These are phyloP conservation scores for Pseudogymnoascus sp. DNA, from an alignment of 2,329 filamentous ascomycete species.

Conservation along the genomic window DNA sequence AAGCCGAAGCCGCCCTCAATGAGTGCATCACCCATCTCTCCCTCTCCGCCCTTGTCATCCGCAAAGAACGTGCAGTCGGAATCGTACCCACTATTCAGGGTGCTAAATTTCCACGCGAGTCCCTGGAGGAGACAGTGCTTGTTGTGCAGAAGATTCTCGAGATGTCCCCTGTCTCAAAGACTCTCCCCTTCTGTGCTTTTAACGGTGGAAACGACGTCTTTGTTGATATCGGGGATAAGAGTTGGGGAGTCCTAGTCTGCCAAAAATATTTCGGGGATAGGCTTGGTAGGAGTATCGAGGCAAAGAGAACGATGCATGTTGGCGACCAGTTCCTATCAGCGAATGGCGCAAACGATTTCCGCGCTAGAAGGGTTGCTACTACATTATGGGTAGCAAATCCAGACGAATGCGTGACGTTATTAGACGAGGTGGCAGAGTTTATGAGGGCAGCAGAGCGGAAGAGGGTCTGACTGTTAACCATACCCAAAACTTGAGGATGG, in stretches of 20 bases:
- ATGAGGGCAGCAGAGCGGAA: conserved; percentile 13
- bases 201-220: conserved; percentile 98
- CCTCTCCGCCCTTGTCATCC: conserved; percentile 69
- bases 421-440: conserved; percentile 69
- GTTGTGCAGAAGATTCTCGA: conserved; percentile 91
- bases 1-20: conserved; percentile 74
- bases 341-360: conserved; percentile 86
- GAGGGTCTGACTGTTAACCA: background rate
- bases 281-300: conserved; percentile 43
- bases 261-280: conserved; percentile 71
- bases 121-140: conserved; percentile 89
- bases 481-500: background rate
- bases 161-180: conserved; percentile 57
- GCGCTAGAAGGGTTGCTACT: conserved; percentile 81
- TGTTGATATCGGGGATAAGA: conserved; percentile 97
- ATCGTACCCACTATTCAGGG: conserved; percentile 58
- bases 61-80: conserved; percentile 82
- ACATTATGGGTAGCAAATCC: conserved; percentile 97
- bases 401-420: conserved; percentile 75
- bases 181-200: conserved; percentile 90
- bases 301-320: conserved; percentile 79
- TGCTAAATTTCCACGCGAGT: conserved; percentile 71
- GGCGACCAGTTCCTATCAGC: conserved; percentile 96
- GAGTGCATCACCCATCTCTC: conserved; percentile 75
- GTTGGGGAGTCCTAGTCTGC: conserved; percentile 86